These are phyloP conservation scores for Aspergillus baeticus DNA, from an alignment of 495 filamentous ascomycete genomes.

Conservation along the genomic window DNA sequence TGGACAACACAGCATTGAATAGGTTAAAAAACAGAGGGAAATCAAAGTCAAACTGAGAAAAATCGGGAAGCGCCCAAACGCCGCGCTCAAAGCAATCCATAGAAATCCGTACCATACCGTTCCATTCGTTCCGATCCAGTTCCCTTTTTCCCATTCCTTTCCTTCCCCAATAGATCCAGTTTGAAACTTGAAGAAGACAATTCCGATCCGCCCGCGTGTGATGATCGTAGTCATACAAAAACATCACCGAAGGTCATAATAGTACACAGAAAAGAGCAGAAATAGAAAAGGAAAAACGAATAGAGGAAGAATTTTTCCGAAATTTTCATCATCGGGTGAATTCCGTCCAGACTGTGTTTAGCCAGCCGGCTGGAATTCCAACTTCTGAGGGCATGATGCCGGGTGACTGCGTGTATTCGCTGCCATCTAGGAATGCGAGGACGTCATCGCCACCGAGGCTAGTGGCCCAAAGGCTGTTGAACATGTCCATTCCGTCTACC, in stretches of 20 bases:
- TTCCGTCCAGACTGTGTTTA: constrained; percentile 41
- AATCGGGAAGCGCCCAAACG: constrained; percentile 5
- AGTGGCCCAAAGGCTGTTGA: constrained; percentile 30
- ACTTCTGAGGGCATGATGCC: constrained; percentile 32
- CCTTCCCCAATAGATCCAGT: background rate
- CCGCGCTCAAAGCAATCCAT: constrained; percentile 10
- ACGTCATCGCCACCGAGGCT: constrained; percentile 49
- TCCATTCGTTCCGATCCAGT: background rate
- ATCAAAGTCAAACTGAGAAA: too few species aligned
- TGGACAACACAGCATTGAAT: too few species aligned
- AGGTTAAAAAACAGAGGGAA: too few species aligned
- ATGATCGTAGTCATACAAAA: constrained; percentile 15
- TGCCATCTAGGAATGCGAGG: constrained; percentile 46
- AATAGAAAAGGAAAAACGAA: constrained; percentile 4
- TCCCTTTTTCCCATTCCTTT: background rate
- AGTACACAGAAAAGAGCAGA: constrained; percentile 16
- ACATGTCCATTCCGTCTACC: constrained; percentile 29
- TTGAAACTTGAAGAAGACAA: background rate
- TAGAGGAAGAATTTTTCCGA: background rate
- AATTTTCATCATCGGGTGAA: constrained; percentile 25
- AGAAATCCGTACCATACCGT: background rate
- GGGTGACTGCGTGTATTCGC: constrained; percentile 39
- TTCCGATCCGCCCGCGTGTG: background rate
- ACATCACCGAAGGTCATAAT: constrained; percentile 15
- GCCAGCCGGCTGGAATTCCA: constrained; percentile 40